These are phyloP conservation scores for Penicillium ucsense DNA, from an alignment of 495 filamentous ascomycete genomes.

Conservation along the genomic window DNA sequence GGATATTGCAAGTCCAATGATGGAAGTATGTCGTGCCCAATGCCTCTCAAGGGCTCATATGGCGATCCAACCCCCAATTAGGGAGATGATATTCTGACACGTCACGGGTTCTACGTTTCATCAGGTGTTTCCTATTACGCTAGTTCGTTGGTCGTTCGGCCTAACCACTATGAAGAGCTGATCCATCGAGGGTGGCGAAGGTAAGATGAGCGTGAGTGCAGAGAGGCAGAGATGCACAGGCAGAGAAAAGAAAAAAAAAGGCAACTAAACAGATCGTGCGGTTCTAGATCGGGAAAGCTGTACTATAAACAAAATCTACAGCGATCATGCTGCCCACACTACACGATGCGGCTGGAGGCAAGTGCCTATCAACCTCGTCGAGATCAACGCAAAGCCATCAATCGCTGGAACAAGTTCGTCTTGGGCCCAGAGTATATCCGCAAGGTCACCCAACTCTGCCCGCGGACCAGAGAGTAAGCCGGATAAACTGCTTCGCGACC, in stretches of 20 bases:
- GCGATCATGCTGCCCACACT: constrained; percentile 87
- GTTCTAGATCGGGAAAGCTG: constrained; percentile 57
- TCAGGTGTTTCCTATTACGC: constrained; percentile 81
- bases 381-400: constrained; percentile 79
- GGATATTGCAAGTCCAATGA: constrained; percentile 47
- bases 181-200: constrained; percentile 87
- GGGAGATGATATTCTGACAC: constrained; percentile 8
- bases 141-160: constrained; percentile 53
- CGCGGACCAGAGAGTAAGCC: constrained; percentile 62
- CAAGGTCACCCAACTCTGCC: constrained; percentile 62
- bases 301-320: constrained; percentile 84
- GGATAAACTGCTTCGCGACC: neutral
- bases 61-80: neutral
- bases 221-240: no score
- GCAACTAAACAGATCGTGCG: no score
- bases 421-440: constrained; percentile 69
- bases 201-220: constrained; percentile 25
- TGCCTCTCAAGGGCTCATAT: neutral
- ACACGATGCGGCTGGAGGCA: constrained; percentile 79
- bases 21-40: constrained; percentile 36
- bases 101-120: constrained; percentile 8
- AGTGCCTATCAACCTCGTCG: constrained; percentile 57
- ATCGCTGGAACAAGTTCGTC: constrained; percentile 82
- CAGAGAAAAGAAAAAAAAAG: no score
- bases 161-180: constrained; percentile 68